Conservation (phyloP, 176 grass and related monocot genomes). For the Ampelocalamus luodianensis region DNA sequence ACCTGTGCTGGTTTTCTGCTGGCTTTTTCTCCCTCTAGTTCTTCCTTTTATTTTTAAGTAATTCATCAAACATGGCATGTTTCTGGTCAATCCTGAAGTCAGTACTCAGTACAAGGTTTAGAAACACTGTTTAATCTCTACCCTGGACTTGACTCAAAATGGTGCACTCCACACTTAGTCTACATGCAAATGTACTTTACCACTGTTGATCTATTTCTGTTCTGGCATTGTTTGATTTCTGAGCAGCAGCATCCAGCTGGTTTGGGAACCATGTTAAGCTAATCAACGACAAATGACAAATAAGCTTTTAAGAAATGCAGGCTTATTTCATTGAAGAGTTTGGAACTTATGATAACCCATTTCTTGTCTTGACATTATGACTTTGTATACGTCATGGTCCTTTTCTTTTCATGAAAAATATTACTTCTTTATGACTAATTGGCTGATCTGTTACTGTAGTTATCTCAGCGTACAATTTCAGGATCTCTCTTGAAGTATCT, state of each 20-base stretch:
- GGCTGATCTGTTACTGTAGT: constrained; percentile 59
- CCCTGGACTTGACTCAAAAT: background rate
- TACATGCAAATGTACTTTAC: background rate
- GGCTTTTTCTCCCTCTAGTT: background rate
- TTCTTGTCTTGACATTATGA: background rate
- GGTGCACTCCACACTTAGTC: background rate
- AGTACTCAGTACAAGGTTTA: background rate
- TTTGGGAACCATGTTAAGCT: background rate
- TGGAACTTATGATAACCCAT: background rate
- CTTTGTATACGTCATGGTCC: background rate
- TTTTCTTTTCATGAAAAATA: constrained; percentile 18
- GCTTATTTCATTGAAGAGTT: constrained; percentile 15
- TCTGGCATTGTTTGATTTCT: background rate
- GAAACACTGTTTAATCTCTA: background rate
- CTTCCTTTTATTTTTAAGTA: background rate
- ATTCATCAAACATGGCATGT: background rate
- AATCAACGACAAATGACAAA: background rate
- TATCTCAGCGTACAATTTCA: constrained; percentile 95
- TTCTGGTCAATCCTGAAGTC: background rate
- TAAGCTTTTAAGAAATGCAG: background rate
- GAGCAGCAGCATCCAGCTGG: background rate
- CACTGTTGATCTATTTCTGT: background rate
- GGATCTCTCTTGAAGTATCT: constrained; percentile 99
- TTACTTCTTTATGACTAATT: constrained; percentile 36
- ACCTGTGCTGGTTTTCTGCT: background rate